Evolutionary conservation across 2,329 filamentous ascomycete genomes (phyloP), one percentile per base, ranked within the genome.

Genomic region (Immersiporthe knoxdaviesiana): DNA sequence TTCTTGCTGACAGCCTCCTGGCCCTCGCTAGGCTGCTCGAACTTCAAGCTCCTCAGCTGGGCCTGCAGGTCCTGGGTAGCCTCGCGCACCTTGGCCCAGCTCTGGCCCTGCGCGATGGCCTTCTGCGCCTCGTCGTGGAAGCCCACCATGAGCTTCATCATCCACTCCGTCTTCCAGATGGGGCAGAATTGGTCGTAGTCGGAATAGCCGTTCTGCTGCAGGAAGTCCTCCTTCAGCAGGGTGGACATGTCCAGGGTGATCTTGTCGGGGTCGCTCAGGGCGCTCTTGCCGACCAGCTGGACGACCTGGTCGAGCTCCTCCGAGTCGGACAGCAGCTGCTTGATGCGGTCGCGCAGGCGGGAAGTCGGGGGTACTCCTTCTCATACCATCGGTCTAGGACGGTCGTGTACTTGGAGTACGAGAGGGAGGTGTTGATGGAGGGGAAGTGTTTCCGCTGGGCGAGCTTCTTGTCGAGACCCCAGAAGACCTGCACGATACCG

Each of bases 101-200:
- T 91, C 82, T 95, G 92, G 71, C 96, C 96, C 81, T 97, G 93
- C 7, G 92, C 87, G 78, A 99, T 88, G 8, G 93, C 94, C 88
- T 97, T 98, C 81, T 98, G 95, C 32, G 93, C 91, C 85, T 99
- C 96, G 77, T 99, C 97, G 79, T 97, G 93, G 88, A 95, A 99
- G 69, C 91, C 92, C 86, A 99, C 92, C 90, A 99, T 98, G 73
- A 93, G 91, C 88, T 97, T 97, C 96, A 99, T 99, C 96, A 99
- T 98, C 91, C 96, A 99, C 81, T 97, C 92, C 0, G 96, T 99
- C 91, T 99, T 99, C 96, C 96, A 99, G 77, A 99, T 88, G 63
- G 96, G 96, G 79, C 96, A 99, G 89, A 97, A 99, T 84, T 98
- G 94, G 79, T 99, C 96, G 80, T 99, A 98, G 82, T 98, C 93